A percentile compares a stretch with the other conserved stretches of the same genome.
These are phyloP conservation scores for Alternaria dauci DNA, from an alignment of 2,329 filamentous ascomycete genomes.

Conservation along the genomic window DNA sequence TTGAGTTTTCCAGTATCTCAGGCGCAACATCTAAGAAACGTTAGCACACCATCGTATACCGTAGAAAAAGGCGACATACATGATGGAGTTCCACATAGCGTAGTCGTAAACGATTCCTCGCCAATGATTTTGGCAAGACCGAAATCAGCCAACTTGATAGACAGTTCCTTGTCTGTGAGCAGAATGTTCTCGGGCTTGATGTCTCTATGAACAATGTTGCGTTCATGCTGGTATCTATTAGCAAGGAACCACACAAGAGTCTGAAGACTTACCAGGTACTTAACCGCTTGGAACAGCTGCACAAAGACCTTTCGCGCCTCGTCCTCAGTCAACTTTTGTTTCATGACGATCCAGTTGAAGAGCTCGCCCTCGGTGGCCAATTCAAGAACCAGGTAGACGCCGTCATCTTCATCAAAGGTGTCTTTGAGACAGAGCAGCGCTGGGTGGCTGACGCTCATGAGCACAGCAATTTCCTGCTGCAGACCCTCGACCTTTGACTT, in stretches of 20 bases:
- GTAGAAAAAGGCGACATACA: constrained; percentile 56
- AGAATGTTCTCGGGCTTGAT: constrained; percentile 98
- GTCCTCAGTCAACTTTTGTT: constrained; percentile 83
- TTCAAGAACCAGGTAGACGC: constrained; percentile 90
- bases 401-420: constrained; percentile 89
- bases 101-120: constrained; percentile 97
- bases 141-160: constrained; percentile 94
- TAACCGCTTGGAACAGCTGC: constrained; percentile 91
- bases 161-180: constrained; percentile 81
- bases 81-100: constrained; percentile 92
- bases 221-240: constrained; percentile 76
- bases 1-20: constrained; percentile 86
- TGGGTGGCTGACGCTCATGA: constrained; percentile 97
- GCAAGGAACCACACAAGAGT: constrained; percentile 3
- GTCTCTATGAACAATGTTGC: constrained; percentile 95
- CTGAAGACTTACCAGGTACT: constrained; percentile 78
- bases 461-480: constrained; percentile 93
- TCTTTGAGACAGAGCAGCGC: constrained; percentile 93
- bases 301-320: constrained; percentile 88
- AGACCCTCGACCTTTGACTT: constrained; percentile 83
- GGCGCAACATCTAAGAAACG: constrained; percentile 77
- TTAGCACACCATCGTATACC: constrained; percentile 25
- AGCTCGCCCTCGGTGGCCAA: constrained; percentile 91
- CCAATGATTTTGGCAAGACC: constrained; percentile 98
- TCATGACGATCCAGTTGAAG: constrained; percentile 93